phyloP scores from a whole-genome alignment of 1,284 basidiomycete species.

The Trichosporon asahii region DNA sequence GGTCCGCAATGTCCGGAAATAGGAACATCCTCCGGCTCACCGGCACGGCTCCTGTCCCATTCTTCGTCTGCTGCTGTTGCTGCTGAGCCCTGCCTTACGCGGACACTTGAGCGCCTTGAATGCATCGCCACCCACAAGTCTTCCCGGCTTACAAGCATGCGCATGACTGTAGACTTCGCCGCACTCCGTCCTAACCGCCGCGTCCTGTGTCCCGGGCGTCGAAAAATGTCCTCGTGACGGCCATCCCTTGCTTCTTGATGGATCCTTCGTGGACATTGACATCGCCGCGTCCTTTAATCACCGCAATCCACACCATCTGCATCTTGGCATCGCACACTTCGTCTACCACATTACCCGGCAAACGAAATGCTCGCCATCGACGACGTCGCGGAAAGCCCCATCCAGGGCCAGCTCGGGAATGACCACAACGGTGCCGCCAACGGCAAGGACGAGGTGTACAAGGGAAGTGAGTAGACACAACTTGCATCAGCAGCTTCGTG shows the following conservation, averaged over 20 bases:
- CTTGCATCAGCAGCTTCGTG: neutral
- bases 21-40: no score
- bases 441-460: neutral
- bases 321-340: neutral
- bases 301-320: neutral
- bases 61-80: no score
- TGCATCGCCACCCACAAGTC: neutral
- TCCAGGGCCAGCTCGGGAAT: neutral
- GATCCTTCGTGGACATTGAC: neutral
- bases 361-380: neutral
- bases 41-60: no score
- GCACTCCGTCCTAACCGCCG: no score
- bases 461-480: slow-evolving; percentile 15
- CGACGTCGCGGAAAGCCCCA: neutral
- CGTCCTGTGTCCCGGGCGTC: neutral
- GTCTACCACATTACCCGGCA: neutral
- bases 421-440: neutral
- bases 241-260: neutral
- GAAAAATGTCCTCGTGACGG: neutral
- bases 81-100: no score
- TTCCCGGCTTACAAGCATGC: no score
- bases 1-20: no score
- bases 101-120: neutral
- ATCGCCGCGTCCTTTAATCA: neutral
- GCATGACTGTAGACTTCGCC: no score